A percentile compares a stretch with the other conserved stretches of the same genome.
These are phyloP conservation scores for Colletotrichum costaricense DNA, from an alignment of 2,329 filamentous ascomycete genomes.

Conservation along the genomic window DNA sequence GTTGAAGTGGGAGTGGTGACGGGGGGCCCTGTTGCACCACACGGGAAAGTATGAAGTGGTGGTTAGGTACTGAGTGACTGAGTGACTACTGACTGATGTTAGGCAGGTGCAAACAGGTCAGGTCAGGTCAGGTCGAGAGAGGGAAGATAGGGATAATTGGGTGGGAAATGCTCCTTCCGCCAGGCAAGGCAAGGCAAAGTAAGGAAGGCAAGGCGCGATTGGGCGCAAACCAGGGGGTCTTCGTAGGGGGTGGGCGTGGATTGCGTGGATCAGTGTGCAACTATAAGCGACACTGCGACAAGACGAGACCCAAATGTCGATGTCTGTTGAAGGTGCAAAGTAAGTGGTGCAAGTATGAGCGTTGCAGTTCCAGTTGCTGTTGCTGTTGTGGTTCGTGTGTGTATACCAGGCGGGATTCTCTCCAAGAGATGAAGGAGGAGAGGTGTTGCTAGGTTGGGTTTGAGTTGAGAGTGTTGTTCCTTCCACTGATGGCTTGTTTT, in stretches of 20 bases:
- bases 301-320: background rate
- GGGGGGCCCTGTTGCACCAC: slow-evolving; percentile 20
- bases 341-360: background rate
- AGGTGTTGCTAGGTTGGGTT: slow-evolving; percentile 1
- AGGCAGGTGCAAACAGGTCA: too few species aligned
- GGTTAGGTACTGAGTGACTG: background rate
- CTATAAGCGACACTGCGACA: background rate
- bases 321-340: background rate
- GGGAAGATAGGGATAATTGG: slow-evolving; percentile 6
- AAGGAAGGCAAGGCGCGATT: slow-evolving; percentile 13
- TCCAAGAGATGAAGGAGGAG: slow-evolving; percentile 31
- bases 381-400: background rate
- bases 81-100: too few species aligned
- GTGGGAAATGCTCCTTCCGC: slow-evolving; percentile 10
- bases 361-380: background rate
- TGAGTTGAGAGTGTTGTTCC: background rate
- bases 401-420: background rate
- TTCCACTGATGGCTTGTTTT: background rate
- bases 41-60: slow-evolving; percentile 1
- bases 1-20: slow-evolving; percentile 22
- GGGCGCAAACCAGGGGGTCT: slow-evolving; percentile 11
- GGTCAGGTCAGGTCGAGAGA: background rate
- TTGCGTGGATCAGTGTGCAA: slow-evolving; percentile 17
- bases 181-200: background rate
- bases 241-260: background rate